phyloP scores from a whole-genome alignment of 208 protist genomes.

The Wallacemonas sp. region DNA sequence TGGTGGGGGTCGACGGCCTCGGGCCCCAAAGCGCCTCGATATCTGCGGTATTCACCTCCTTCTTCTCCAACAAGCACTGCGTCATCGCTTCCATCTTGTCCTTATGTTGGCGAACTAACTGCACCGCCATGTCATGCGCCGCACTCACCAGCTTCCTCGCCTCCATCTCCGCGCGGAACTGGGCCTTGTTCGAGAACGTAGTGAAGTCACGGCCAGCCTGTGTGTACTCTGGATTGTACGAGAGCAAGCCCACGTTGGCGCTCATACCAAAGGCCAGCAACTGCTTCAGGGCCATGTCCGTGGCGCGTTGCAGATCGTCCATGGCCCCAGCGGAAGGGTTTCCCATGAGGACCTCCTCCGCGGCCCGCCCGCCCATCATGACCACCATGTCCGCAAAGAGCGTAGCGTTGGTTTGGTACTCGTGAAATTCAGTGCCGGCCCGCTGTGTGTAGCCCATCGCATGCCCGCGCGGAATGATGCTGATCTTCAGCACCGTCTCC shows the following conservation, averaged over 20 bases:
- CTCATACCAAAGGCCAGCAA: slow-evolving; percentile 88
- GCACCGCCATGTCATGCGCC: slow-evolving; percentile 59
- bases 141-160: slow-evolving; percentile 65
- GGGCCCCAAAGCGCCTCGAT: slow-evolving; percentile 74
- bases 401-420: slow-evolving; percentile 86
- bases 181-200: slow-evolving; percentile 74
- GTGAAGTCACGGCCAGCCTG: slow-evolving; percentile 80
- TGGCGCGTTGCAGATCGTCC: slow-evolving; percentile 88
- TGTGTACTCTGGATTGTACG: slow-evolving; percentile 85
- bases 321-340: slow-evolving; percentile 87
- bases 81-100: slow-evolving; percentile 63
- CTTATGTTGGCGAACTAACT: slow-evolving; percentile 50
- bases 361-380: slow-evolving; percentile 80
- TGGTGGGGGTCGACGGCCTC: slow-evolving; percentile 62
- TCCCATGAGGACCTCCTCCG: slow-evolving; percentile 88
- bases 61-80: slow-evolving; percentile 66
- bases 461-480: slow-evolving; percentile 78
- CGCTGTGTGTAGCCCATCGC: slow-evolving; percentile 90
- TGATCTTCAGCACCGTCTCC: slow-evolving; percentile 81
- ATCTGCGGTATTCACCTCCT: slow-evolving; percentile 74
- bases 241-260: slow-evolving; percentile 61
- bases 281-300: slow-evolving; percentile 82
- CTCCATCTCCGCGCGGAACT: slow-evolving; percentile 76
- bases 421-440: slow-evolving; percentile 80
- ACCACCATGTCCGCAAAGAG: slow-evolving; percentile 88